Conservation (phyloP, 2,329 filamentous ascomycete genomes). For the Escovopsis weberi region DNA sequence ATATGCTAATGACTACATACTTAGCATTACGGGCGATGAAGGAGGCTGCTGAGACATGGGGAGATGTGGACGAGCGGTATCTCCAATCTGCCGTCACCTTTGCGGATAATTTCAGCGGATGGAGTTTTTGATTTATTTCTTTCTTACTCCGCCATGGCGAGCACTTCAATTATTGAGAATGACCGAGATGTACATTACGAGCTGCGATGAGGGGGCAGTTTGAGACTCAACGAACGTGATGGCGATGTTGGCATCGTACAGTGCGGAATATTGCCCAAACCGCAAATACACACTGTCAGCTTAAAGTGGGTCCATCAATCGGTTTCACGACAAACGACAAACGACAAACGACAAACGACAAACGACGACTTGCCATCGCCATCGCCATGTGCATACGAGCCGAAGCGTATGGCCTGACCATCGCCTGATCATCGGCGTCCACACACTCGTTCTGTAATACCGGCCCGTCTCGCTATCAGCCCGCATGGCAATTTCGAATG, state of each 20-base stretch:
- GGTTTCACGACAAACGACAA: too few relatives aligned
- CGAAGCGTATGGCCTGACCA: not conserved
- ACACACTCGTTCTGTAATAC: conserved; percentile 1
- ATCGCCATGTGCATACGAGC: too few relatives aligned
- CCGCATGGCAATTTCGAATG: conserved; percentile 10
- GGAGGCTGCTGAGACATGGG: conserved; percentile 62
- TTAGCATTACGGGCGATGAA: conserved; percentile 57
- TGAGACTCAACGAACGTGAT: not conserved
- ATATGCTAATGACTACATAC: conserved; percentile 2
- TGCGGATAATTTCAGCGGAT: conserved; percentile 58
- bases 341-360: too few relatives aligned
- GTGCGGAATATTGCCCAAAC: not conserved
- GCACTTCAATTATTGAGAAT: not conserved
- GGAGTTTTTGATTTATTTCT: conserved; percentile 25
- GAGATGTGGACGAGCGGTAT: conserved; percentile 51
- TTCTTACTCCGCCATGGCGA: not conserved
- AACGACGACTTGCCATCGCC: too few relatives aligned
- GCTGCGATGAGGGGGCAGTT: too few relatives aligned
- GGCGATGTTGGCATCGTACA: not conserved
- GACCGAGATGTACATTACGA: not conserved
- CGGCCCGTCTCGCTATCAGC: not conserved
- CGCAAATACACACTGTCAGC: not conserved
- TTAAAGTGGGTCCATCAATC: not conserved
- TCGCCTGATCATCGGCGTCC: not conserved
- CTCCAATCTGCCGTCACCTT: conserved; percentile 57